Evolutionary conservation across 805 yeast species (phyloP).

Genomic region (Ogataea allantospora): DNA sequence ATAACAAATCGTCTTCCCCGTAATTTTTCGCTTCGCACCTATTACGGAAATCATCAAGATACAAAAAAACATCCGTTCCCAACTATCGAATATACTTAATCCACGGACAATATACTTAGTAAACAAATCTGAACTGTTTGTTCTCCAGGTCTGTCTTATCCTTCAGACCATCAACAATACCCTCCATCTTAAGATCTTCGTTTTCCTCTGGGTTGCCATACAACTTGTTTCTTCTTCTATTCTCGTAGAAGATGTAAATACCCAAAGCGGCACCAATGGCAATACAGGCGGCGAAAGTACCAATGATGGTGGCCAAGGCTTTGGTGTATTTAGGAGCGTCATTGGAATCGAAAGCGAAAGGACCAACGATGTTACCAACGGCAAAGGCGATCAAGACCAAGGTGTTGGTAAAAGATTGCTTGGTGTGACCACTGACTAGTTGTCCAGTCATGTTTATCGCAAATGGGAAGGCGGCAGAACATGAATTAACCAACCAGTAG

Average conservation of each 20-base stretch:
- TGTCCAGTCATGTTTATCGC: conserved; percentile 27
- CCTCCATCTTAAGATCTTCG: conserved; percentile 27
- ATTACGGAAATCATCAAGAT: too few relatives aligned
- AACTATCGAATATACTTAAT: too few relatives aligned
- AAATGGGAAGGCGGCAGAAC: conserved; percentile 27
- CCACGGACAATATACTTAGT: not conserved
- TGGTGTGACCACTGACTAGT: conserved; percentile 52
- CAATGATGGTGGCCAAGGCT: conserved; percentile 39
- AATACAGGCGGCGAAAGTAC: conserved; percentile 39
- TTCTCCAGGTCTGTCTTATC: conserved; percentile 33
- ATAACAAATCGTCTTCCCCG: too few relatives aligned
- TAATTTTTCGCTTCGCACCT: too few relatives aligned
- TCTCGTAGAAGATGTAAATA: conserved; percentile 36
- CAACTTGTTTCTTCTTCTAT: conserved; percentile 39
- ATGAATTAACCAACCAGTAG: conserved; percentile 33
- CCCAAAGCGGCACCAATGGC: conserved; percentile 31
- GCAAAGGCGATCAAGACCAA: conserved; percentile 33
- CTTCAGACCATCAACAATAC: conserved; percentile 32
- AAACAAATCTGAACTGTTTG: conserved; percentile 27
- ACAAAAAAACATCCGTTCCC: too few relatives aligned
- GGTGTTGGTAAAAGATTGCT: conserved; percentile 46
- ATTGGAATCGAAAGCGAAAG: conserved; percentile 42
- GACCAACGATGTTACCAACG: conserved; percentile 54
- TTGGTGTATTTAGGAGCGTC: conserved; percentile 46
- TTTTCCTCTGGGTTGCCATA: conserved; percentile 27